Conservation (phyloP, 805 yeast genomes). For the Schizosaccharomyces octosporus region DNA sequence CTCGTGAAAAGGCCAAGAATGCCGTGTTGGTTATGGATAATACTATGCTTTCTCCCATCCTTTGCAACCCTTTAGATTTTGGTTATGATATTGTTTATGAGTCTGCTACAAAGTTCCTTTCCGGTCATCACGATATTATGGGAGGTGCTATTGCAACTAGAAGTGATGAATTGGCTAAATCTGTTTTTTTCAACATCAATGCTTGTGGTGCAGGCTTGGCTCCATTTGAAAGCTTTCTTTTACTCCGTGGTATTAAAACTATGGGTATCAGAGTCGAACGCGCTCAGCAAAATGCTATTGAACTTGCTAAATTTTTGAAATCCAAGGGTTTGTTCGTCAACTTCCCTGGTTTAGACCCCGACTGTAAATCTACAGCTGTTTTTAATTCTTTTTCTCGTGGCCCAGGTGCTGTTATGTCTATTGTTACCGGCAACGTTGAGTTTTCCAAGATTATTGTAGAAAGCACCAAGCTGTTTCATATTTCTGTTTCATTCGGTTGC, state of each 20-base stretch:
- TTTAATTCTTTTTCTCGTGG: conserved; percentile 54
- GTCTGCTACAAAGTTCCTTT: conserved; percentile 74
- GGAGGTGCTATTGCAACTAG: conserved; percentile 73
- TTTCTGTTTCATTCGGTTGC: conserved; percentile 84
- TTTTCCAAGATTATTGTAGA: conserved; percentile 52
- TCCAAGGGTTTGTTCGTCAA: conserved; percentile 49
- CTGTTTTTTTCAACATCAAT: conserved; percentile 53
- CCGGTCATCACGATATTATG: conserved; percentile 93
- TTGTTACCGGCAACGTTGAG: conserved; percentile 59
- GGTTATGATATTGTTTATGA: conserved; percentile 86
- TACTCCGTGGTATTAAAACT: conserved; percentile 72
- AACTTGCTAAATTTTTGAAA: conserved; percentile 50
- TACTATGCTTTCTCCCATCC: conserved; percentile 87
- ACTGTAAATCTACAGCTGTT: conserved; percentile 50
- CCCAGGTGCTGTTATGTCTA: conserved; percentile 68
- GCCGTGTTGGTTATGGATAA: conserved; percentile 68
- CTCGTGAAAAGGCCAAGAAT: conserved; percentile 43
- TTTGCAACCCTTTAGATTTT: conserved; percentile 61
- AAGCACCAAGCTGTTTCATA: conserved; percentile 51
- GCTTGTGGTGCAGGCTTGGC: conserved; percentile 78
- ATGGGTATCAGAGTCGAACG: conserved; percentile 64
- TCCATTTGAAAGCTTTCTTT: conserved; percentile 81
- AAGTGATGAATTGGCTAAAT: conserved; percentile 36
- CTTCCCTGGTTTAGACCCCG: conserved; percentile 36
- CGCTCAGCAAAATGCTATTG: conserved; percentile 61